phyloP scores from a whole-genome alignment of 164 flowering plant species.

The Annona squamosa region DNA sequence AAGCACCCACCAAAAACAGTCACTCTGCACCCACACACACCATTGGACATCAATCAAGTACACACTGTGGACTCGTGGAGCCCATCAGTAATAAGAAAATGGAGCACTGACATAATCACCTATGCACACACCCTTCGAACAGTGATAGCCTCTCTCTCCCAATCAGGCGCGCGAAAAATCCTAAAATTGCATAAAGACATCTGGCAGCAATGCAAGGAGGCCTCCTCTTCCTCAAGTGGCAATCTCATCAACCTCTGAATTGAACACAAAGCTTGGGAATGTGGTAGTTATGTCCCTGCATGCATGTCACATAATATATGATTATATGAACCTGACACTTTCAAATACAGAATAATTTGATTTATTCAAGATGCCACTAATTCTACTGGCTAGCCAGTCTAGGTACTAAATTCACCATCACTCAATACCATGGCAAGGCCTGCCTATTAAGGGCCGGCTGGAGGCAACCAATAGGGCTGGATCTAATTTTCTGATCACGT shows the following conservation, averaged over 20 bases:
- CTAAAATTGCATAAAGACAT: too few species aligned
- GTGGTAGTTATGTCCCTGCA: constrained; percentile 96
- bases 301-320: background rate
- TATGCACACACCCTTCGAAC: background rate
- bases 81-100: background rate
- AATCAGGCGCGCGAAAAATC: too few species aligned
- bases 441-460: background rate
- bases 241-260: constrained; percentile 83
- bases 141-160: background rate
- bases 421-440: background rate
- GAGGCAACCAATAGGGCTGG: background rate
- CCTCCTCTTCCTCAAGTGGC: constrained; percentile 36
- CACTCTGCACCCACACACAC: background rate
- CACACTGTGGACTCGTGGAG: background rate
- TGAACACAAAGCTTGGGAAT: constrained; percentile 86
- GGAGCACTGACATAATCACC: background rate
- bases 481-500: background rate
- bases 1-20: background rate
- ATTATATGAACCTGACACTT: background rate
- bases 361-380: background rate
- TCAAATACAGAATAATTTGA: background rate
- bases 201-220: background rate
- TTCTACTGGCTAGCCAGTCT: background rate
- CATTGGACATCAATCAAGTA: background rate
- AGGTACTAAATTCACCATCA: background rate